Evolutionary conservation across 257 asterid species (phyloP).

Genomic region (Salvia hispanica): DNA sequence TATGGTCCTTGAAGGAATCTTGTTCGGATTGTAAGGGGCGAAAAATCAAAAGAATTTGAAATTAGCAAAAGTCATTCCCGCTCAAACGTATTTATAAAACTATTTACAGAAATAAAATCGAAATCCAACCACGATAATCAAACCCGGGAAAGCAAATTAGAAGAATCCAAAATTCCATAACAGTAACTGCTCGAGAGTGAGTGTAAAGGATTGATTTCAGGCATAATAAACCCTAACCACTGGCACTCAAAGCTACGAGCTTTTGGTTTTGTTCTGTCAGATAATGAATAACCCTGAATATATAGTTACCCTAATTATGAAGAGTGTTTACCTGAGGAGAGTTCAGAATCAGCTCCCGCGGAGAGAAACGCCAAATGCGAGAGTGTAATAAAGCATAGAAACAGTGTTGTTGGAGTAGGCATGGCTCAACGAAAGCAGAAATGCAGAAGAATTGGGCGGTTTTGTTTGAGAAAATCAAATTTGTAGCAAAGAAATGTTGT

Average conservation of each 20-base stretch:
- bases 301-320: background rate
- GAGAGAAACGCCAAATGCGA: constrained; percentile 29
- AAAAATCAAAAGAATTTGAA: background rate
- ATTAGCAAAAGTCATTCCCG: background rate
- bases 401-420: constrained; percentile 37
- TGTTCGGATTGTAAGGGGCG: background rate
- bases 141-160: constrained; percentile 13
- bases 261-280: constrained; percentile 4
- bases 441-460: constrained; percentile 29
- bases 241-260: constrained; percentile 5
- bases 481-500: too few species aligned
- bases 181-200: background rate
- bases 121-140: constrained; percentile 13
- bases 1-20: background rate
- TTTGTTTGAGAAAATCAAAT: background rate
- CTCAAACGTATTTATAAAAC: constrained; percentile 7
- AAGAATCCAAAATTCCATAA: constrained; percentile 11
- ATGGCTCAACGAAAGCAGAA: constrained; percentile 30
- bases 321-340: constrained; percentile 54
- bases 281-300: constrained; percentile 20
- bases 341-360: constrained; percentile 38
- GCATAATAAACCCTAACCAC: constrained; percentile 12
- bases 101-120: background rate
- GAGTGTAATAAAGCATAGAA: constrained; percentile 38
- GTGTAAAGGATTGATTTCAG: constrained; percentile 5